phyloP scores from a whole-genome alignment of 768 basidiomycete genomes.

The Rhodosporidiobolus odoratus region DNA sequence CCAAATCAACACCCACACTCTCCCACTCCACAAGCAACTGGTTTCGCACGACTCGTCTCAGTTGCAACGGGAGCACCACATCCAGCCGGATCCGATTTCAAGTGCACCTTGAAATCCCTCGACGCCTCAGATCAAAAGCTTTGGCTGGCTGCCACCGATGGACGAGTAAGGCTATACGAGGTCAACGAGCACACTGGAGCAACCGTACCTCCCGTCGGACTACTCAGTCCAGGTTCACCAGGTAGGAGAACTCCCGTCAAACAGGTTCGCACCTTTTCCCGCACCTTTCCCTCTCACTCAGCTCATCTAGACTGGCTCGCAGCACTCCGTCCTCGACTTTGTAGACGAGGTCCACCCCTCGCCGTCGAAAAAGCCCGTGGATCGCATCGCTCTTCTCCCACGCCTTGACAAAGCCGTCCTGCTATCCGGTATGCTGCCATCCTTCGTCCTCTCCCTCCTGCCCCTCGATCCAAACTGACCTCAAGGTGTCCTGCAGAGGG shows the following conservation, averaged over 20 bases:
- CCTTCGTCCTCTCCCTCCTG: constrained; percentile 23
- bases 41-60: constrained; percentile 16
- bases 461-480: constrained; percentile 47
- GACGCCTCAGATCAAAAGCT: constrained; percentile 8
- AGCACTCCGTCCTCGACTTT: constrained; percentile 46
- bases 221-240: constrained; percentile 25
- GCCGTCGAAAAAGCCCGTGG: constrained; percentile 60
- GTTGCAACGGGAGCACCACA: constrained; percentile 48
- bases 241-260: background rate
- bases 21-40: constrained; percentile 23
- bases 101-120: constrained; percentile 6
- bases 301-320: too few species aligned
- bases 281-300: too few species aligned
- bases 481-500: constrained; percentile 47
- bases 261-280: background rate
- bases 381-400: constrained; percentile 73
- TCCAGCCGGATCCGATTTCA: background rate
- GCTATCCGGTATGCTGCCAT: constrained; percentile 58
- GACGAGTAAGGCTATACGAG: constrained; percentile 8
- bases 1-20: constrained; percentile 33
- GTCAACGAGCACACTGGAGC: background rate
- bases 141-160: constrained; percentile 13
- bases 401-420: constrained; percentile 69
- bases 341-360: constrained; percentile 66
- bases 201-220: background rate